Evolutionary conservation across 2,329 filamentous ascomycete species (phyloP).

Genomic region (Arthrobotrys entomopaga): DNA sequence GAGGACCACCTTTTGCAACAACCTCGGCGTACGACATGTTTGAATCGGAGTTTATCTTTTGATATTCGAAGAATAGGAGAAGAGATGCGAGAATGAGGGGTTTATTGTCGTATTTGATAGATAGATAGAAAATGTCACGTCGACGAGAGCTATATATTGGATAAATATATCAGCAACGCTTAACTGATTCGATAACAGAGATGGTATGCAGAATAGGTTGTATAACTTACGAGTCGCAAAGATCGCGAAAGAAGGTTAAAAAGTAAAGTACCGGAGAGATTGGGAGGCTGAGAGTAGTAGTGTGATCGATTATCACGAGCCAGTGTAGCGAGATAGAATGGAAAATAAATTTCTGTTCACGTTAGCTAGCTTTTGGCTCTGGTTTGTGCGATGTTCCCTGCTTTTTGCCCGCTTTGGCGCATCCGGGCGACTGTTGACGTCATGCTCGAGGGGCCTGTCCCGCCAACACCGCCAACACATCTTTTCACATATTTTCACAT

Average conservation of each 20-base stretch:
- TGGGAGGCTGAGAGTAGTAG: constrained; percentile 7
- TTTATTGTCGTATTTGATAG: background rate
- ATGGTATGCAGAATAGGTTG: too few species aligned
- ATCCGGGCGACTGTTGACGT: constrained; percentile 40
- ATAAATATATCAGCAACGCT: background rate
- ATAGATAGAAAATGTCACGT: background rate
- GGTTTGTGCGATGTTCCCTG: constrained; percentile 36
- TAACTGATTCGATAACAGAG: too few species aligned
- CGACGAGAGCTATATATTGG: background rate
- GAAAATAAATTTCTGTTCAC: background rate
- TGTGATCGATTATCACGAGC: constrained; percentile 35
- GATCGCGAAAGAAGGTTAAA: background rate
- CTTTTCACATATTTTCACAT: background rate
- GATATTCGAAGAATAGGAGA: background rate
- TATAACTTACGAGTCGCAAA: too few species aligned
- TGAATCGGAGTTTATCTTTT: background rate
- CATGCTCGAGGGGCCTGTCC: constrained; percentile 5
- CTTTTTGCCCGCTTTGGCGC: constrained; percentile 26
- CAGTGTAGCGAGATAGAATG: background rate
- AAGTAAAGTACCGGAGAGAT: constrained; percentile 6
- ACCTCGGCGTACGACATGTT: constrained; percentile 43
- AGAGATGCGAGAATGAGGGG: constrained; percentile 24
- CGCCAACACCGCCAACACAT: constrained; percentile 47
- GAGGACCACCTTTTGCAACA: constrained; percentile 47
- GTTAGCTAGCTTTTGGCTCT: constrained; percentile 4